These are phyloP conservation scores for Penicillium sp. DNA, from an alignment of 2,329 filamentous ascomycete species.

Conservation along the genomic window DNA sequence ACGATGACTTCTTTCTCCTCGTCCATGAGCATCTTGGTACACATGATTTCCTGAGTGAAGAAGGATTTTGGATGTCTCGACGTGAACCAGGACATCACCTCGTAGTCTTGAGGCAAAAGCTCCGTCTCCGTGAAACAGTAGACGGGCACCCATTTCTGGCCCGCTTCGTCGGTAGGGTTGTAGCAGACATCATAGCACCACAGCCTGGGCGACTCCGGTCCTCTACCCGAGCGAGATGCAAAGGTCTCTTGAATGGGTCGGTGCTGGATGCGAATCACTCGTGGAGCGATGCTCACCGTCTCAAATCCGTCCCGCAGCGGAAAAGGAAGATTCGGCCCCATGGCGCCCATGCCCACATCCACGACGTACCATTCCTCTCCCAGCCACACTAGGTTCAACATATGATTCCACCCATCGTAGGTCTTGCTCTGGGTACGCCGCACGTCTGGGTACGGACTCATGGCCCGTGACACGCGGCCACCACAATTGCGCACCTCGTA, in stretches of 20 bases:
- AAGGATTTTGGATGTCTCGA: constrained; percentile 11
- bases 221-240: constrained; percentile 8
- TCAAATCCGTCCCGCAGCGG: constrained; percentile 17
- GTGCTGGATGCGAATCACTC: constrained; percentile 8
- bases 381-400: constrained; percentile 54
- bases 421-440: constrained; percentile 3
- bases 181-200: constrained; percentile 58
- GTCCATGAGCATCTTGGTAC: constrained; percentile 14
- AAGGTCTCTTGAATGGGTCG: constrained; percentile 7
- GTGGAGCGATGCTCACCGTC: constrained; percentile 23
- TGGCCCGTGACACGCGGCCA: constrained; percentile 5
- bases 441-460: constrained; percentile 10
- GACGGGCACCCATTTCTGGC: constrained; percentile 46
- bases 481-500: constrained; percentile 29
- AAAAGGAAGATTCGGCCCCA: constrained; percentile 20
- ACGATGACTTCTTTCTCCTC: constrained; percentile 9
- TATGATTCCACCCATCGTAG: constrained; percentile 38
- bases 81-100: constrained; percentile 39
- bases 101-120: constrained; percentile 53
- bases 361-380: constrained; percentile 34
- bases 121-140: constrained; percentile 60
- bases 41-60: constrained; percentile 12
- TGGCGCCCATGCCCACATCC: constrained; percentile 26
- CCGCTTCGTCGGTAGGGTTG: constrained; percentile 27
- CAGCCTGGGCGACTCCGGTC: constrained; percentile 32